Conservation (phyloP, 2,329 filamentous ascomycete species). For the Hypoxylon sp. region DNA sequence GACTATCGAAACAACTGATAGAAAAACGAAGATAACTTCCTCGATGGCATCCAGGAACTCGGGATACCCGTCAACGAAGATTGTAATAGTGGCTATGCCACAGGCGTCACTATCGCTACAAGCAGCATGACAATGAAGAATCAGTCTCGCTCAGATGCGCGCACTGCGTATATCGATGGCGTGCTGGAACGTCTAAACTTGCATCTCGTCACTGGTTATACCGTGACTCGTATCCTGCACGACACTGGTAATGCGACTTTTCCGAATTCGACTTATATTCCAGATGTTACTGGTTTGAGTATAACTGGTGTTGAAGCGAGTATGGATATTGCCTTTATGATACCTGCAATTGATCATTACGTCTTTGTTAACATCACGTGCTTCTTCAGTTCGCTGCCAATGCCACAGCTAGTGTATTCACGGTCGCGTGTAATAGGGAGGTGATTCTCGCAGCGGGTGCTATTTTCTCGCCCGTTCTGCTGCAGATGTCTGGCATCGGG, state of each 20-base stretch:
- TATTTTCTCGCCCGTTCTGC: conserved; percentile 52
- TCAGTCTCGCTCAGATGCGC: conserved; percentile 59
- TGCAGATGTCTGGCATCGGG: conserved; percentile 56
- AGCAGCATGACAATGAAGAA: conserved; percentile 57
- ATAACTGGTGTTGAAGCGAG: conserved; percentile 59
- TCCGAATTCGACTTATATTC: conserved; percentile 30
- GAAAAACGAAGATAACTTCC: conserved; percentile 54
- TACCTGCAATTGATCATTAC: background rate
- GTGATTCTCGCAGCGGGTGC: conserved; percentile 54
- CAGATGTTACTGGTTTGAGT: conserved; percentile 35
- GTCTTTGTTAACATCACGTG: conserved; percentile 12
- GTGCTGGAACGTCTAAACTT: conserved; percentile 57
- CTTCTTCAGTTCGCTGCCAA: conserved; percentile 51
- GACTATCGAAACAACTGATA: conserved; percentile 24
- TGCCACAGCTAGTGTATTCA: conserved; percentile 39
- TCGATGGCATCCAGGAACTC: conserved; percentile 57
- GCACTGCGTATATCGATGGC: conserved; percentile 59
- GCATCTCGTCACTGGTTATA: conserved; percentile 58
- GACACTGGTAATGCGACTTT: conserved; percentile 33
- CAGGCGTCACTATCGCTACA: conserved; percentile 57
- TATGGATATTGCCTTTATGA: background rate
- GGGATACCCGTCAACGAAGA: conserved; percentile 57
- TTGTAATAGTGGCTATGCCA: conserved; percentile 56
- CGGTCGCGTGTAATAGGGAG: conserved; percentile 51
- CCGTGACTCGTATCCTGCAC: conserved; percentile 57